These are phyloP conservation scores for Euryodendron excelsum DNA, from an alignment of 148 eudicot species.

Conservation along the genomic window DNA sequence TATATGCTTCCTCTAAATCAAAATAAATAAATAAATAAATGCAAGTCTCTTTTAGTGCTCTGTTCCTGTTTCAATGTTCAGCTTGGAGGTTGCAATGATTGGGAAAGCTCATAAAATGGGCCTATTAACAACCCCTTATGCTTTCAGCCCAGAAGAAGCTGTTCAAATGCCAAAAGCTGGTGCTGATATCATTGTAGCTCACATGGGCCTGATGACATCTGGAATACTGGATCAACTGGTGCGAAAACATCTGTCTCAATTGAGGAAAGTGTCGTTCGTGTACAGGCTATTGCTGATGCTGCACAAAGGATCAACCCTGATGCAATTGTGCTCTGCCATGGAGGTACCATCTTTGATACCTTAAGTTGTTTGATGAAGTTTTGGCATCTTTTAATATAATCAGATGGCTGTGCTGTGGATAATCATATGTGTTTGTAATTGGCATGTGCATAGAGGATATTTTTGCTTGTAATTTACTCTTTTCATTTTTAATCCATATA, in stretches of 20 bases:
- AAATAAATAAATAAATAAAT: too few species aligned
- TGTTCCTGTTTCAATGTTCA: constrained; percentile 18
- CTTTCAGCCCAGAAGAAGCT: constrained; percentile 84
- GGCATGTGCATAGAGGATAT: too few species aligned
- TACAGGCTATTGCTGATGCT: constrained; percentile 97
- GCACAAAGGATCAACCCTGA: constrained; percentile 65
- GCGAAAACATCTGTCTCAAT: constrained; percentile 78
- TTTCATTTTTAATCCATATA: too few species aligned
- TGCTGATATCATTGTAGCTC: constrained; percentile 92
- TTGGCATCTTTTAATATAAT: background rate
- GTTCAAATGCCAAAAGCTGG: constrained; percentile 90
- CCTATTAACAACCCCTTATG: constrained; percentile 89
- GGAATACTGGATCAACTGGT: constrained; percentile 94
- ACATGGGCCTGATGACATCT: constrained; percentile 93
- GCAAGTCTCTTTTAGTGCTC: background rate
- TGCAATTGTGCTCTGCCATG: constrained; percentile 88
- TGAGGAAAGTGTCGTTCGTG: constrained; percentile 78
- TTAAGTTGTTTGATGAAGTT: background rate
- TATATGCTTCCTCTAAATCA: background rate
- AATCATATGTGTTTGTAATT: too few species aligned
- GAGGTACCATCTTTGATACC: constrained; percentile 52
- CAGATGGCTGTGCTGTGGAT: background rate
- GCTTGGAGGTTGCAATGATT: constrained; percentile 94
- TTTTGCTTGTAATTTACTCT: too few species aligned
- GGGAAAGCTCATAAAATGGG: constrained; percentile 88